Evolutionary conservation across 2,329 filamentous ascomycete species (phyloP).

Genomic region (Fusarium albidum): DNA sequence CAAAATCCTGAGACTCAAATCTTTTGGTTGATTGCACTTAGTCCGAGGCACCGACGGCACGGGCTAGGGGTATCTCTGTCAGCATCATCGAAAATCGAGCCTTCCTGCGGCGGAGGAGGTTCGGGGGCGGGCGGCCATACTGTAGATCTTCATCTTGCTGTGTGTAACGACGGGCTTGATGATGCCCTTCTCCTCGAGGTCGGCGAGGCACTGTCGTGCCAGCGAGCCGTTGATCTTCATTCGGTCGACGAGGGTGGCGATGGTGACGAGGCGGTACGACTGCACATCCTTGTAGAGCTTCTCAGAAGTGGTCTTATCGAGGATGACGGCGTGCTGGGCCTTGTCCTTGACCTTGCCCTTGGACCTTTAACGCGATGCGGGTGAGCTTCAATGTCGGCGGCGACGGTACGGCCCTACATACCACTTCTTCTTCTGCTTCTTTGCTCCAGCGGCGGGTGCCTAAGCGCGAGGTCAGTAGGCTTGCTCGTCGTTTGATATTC

Average conservation of each 20-base stretch:
- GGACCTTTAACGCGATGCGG: conserved; percentile 42
- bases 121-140: conserved; percentile 53
- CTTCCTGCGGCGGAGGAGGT: background rate
- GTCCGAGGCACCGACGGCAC: conserved; percentile 63
- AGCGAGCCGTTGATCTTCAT: conserved; percentile 99
- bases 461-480: conserved; percentile 39
- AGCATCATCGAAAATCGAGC: conserved; percentile 3
- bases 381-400: conserved; percentile 29
- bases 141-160: conserved; percentile 99
- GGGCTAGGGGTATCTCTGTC: conserved; percentile 57
- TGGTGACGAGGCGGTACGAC: conserved; percentile 99
- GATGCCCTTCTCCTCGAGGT: conserved; percentile 97
- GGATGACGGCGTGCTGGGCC: conserved; percentile 98
- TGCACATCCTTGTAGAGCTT: conserved; percentile 99
- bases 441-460: conserved; percentile 57
- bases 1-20: conserved; percentile 49
- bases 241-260: conserved; percentile 97
- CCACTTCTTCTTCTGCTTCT: conserved; percentile 64
- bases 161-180: conserved; percentile 98
- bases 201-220: conserved; percentile 85
- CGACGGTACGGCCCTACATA: conserved; percentile 33
- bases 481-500: conserved; percentile 18
- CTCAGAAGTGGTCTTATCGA: conserved; percentile 97
- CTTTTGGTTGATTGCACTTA: conserved; percentile 46
- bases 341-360: conserved; percentile 96